Base-by-base conservation (phyloP, 2,329 filamentous ascomycete species). In the Penicillium sp. region DNA sequence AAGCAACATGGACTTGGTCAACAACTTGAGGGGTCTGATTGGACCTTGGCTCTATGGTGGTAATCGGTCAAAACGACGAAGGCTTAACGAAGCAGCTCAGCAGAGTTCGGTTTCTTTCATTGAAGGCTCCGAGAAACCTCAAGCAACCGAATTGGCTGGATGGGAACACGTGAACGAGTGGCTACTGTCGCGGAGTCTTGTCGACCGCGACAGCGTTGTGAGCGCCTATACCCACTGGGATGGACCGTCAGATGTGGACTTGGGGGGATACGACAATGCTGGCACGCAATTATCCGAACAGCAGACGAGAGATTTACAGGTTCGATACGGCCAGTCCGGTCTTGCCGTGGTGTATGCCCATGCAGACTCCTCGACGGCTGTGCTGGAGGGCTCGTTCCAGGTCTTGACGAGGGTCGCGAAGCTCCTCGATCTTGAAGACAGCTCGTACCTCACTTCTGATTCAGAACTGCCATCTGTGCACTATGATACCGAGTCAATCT, bases 1-100 rank as follows among this genome's bases (percentile, higher is more conserved):
- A 48, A 69, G 71, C 53, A 67, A 67, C 21, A 73, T 70, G 57
- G 73, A 78, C 53, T 59, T 82, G 46, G 79, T 77, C 23, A 76
- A 82, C 54, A 86, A 87, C 63, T 62, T 87, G 39, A 80, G 81
- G 61, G 79, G 82, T 5, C 71, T 88, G 23, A 79, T 87, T 38
- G 83, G 84, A 4, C 84, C 85, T 11, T 88, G 85, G 85, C 81
- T 87, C 63, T 84, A 83, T 66, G 85, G 85, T 15, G 76, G 79
- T 51, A 80, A 73, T 36, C 76, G 80, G 25, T 75, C 79, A 33
- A 86, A 86, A 71, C 75, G 83, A 58, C 78, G 81, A 55, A 82
- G 76, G 62, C 67, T 82, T 15, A 75, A 76, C 29, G 66, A 72
- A 54, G 56, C 60, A 5, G 63, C 65, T 2, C 65, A 60, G 41